phyloP scores from a whole-genome alignment of 2,329 filamentous ascomycete species.

The Xylaria sp. region DNA sequence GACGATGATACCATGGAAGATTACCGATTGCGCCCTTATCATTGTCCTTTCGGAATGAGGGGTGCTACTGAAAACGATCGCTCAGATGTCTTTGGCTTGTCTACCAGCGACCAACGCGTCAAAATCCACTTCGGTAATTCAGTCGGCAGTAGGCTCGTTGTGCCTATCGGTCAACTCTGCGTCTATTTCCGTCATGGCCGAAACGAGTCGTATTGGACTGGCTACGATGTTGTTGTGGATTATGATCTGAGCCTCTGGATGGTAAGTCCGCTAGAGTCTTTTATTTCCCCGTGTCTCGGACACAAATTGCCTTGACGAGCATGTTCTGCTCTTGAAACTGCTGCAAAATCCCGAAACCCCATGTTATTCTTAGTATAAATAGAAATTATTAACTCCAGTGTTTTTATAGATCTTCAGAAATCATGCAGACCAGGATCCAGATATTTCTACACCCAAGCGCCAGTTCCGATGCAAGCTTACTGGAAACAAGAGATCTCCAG shows the following conservation, averaged over 20 bases:
- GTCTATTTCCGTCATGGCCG: background rate
- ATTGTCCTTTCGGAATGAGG: background rate
- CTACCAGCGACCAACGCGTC: background rate
- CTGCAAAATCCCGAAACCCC: too few species aligned
- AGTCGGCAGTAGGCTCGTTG: background rate
- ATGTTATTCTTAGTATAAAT: too few species aligned
- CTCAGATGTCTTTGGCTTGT: background rate
- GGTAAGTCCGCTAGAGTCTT: too few species aligned
- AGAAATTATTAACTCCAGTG: too few species aligned
- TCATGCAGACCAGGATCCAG: background rate
- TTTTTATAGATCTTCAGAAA: background rate
- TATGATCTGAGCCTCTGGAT: background rate
- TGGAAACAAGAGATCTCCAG: background rate
- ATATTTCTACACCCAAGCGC: background rate
- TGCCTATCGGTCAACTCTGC: background rate
- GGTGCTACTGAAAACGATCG: rapidly evolving
- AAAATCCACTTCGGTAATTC: background rate
- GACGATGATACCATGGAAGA: background rate
- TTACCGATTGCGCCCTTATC: background rate
- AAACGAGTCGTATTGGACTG: background rate
- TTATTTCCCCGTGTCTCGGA: too few species aligned
- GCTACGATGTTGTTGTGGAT: background rate
- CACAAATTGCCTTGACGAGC: too few species aligned
- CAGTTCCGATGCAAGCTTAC: background rate
- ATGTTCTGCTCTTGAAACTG: too few species aligned